Evolutionary conservation across 345 rosid species (phyloP), one percentile per base, ranked within the genome.

Genomic region (Eucalyptus cladocalyx): DNA sequence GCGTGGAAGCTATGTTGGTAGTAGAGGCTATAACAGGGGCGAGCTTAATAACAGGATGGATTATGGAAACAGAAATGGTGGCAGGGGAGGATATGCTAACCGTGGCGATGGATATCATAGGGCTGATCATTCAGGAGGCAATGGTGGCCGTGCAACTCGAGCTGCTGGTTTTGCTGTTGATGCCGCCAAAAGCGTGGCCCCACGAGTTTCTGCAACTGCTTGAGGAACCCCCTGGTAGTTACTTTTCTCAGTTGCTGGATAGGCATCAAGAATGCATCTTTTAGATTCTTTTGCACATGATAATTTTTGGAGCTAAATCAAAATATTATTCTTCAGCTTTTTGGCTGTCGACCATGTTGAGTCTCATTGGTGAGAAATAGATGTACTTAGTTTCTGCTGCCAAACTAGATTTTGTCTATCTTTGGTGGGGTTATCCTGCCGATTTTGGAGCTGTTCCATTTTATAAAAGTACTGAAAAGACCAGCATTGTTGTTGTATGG

Each of bases 1-100:
- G 54, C 99, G 97, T 80, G 99, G 97, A 62, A 92, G 91, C 93
- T 96, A 91, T 89, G 94, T 94, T 37, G 97, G 97, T 86, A 93
- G 95, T 87, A 96, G 95, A 92, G 95, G 95, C 48, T 95, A 94
- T 86, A 90, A 92, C 62, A 90, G 99, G 58, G 92, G 91, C 40
- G 99, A 97, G 42, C 94, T 90, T 86, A 90, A 91, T 90, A 92
- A 91, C 91, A 94, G 95, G 90, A 45, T 87, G 56, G 98, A 96
- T 49, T 95, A 91, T 94, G 96, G 94, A 89, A 96, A 95, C 92
- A 94, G 96, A 85, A 92, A 94, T 88, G 88, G 92, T 88, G 90
- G 89, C 87, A 90, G 97, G 80, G 96, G 96, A 90, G 97, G 98
- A 54, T 97, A 91, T 48, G 88, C 93, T 49, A 94, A 93, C 90